Percentiles rank a stretch among this genome's conserved stretches.
These are phyloP conservation scores for Chrysoporthe deuterocubensis DNA, from an alignment of 2,329 filamentous ascomycete species.

Conservation along the genomic window DNA sequence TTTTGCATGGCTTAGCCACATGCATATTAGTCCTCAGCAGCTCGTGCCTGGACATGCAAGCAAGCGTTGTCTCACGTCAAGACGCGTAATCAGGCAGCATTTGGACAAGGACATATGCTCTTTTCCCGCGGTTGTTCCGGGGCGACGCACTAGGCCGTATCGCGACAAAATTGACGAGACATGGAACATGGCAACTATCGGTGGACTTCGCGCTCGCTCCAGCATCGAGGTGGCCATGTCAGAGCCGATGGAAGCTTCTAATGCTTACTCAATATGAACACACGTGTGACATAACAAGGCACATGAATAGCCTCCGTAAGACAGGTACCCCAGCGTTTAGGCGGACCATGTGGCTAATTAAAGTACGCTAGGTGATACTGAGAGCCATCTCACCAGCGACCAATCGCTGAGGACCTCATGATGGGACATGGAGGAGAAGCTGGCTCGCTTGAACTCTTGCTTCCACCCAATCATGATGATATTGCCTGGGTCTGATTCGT, in stretches of 20 bases:
- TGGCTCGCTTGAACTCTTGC: conserved; percentile 10
- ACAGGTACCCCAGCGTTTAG: neutral
- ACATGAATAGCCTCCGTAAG: neutral
- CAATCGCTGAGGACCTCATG: neutral
- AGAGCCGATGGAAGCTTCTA: conserved; percentile 4
- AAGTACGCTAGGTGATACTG: neutral
- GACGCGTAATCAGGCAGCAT: conserved; percentile 2
- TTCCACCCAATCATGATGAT: conserved; percentile 2
- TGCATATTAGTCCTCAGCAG: neutral
- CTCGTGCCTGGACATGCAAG: neutral
- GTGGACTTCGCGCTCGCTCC: neutral
- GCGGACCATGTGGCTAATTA: neutral
- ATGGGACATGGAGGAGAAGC: neutral
- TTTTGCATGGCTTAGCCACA: neutral
- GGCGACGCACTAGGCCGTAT: conserved; percentile 41
- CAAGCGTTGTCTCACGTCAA: neutral
- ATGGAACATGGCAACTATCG: conserved; percentile 16
- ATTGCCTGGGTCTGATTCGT: conserved; percentile 1
- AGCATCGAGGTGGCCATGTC: neutral
- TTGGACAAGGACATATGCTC: neutral
- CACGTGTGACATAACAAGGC: conserved; percentile 7
- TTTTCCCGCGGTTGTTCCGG: conserved; percentile 13
- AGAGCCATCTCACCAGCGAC: neutral
- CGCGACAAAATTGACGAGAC: conserved; percentile 46
- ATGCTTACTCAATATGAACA: neutral